Evolutionary conservation across 768 basidiomycete genomes (phyloP), one percentile per base, ranked within the genome.

Genomic region (Russula dissimulans): DNA sequence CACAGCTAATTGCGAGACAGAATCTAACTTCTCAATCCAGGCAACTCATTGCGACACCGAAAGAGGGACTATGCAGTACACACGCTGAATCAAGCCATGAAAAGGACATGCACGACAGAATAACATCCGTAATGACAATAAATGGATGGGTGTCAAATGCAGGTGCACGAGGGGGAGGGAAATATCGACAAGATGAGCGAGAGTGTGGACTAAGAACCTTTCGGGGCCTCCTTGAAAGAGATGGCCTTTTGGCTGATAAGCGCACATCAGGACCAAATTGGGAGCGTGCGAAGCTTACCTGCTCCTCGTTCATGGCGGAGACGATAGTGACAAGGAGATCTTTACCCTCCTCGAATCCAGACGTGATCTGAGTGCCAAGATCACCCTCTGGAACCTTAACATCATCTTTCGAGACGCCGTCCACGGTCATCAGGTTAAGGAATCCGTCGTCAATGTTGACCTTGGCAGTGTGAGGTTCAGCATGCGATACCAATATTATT

Each of bases 371-470:
- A 57, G 76, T 74, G 65, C 97, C 97, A 49, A 97, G 65, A 5
- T 90, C 85, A 57, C 82, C 75, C 63, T 97, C 95, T 34, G 95
- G 97, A 65, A 98, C 75, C 72, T 85, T 87, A 75, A 99, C 91
- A 77, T 99, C 95, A 71, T 97, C 91, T 78, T 97, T 97, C 69
- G 87, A 3, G 66, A 67, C 67, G 57, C 93, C 93, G 51, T 95
- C 94, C 67, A 69, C 47, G 67, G 77, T 81, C 89, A 99, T 89
- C 69, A 99, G 82, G 83, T 93, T 97, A 71, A 99, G 86, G 82
- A 86, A 97, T 64, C 84, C 91, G 55, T 97, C 95, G 67, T 95
- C 92, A 68, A 97, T 82, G 80, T 94, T 86, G 71, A 89, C 79
- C 87, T 90, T 63, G 0, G 29, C 17, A 43, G 14, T 7, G 32